A percentile compares a stretch with the other conserved stretches of the same genome.
Evolutionary conservation across 2,329 filamentous ascomycete species (phyloP).

Genomic region (Lecanoromycetidae sp.): DNA sequence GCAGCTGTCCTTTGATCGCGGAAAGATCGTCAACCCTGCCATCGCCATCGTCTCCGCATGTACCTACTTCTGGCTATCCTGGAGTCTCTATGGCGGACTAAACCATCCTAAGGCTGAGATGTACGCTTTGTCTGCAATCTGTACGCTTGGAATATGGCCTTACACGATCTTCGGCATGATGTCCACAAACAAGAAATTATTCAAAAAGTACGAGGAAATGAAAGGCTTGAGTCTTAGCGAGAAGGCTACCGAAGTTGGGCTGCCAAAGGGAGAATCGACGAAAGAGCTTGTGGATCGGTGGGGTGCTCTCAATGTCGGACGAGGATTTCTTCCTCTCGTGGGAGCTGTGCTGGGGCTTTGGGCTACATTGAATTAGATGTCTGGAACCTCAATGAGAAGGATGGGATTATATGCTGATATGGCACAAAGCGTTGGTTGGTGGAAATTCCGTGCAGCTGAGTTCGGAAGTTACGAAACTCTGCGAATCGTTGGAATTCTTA

Average conservation of each 20-base stretch:
- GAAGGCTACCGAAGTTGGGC: conserved; percentile 28
- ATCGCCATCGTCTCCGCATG: conserved; percentile 31
- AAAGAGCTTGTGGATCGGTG: conserved; percentile 45
- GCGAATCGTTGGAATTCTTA: no score
- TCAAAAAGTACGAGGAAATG: conserved; percentile 32
- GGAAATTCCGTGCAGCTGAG: no score
- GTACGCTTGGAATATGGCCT: conserved; percentile 38
- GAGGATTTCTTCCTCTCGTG: conserved; percentile 26
- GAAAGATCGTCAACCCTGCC: conserved; percentile 30
- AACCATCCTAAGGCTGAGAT: conserved; percentile 27
- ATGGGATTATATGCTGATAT: not conserved
- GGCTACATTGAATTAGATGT: conserved; percentile 5
- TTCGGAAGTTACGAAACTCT: no score
- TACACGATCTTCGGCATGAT: conserved; percentile 40
- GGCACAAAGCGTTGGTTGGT: no score
- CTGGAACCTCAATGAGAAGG: not conserved
- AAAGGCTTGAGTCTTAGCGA: conserved; percentile 28
- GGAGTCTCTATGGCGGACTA: conserved; percentile 21
- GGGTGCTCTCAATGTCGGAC: conserved; percentile 41
- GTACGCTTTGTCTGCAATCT: conserved; percentile 36
- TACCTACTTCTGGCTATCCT: conserved; percentile 38
- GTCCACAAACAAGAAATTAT: conserved; percentile 38
- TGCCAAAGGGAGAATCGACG: conserved; percentile 33
- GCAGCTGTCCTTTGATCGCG: conserved; percentile 32
- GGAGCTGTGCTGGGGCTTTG: conserved; percentile 20